Conservation (phyloP, 305 asterid genomes). For the Solanum hybrid region DNA sequence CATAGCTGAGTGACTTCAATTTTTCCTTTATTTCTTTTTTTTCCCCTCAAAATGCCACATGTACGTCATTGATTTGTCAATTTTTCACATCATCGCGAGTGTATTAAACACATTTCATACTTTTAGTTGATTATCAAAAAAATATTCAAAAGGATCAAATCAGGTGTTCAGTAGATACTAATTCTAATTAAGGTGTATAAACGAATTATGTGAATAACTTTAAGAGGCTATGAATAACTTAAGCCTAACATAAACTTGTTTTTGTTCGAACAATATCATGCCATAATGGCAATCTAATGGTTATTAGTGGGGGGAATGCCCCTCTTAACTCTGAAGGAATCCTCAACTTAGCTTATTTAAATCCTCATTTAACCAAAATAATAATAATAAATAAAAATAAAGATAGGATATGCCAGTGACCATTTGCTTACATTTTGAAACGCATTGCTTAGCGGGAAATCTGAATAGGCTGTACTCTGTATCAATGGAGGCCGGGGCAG, state of each 20-base stretch:
- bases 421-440: constrained; percentile 17
- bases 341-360: background rate
- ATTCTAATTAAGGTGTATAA: background rate
- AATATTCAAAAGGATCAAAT: background rate
- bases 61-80: background rate
- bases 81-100: background rate
- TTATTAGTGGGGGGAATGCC: background rate
- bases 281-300: background rate
- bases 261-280: background rate
- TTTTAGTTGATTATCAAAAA: background rate
- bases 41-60: background rate
- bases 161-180: too few species aligned
- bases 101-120: background rate
- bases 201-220: background rate
- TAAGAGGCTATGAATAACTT: background rate
- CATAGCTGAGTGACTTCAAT: background rate
- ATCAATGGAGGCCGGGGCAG: constrained; percentile 7
- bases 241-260: background rate
- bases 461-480: constrained; percentile 5
- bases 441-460: constrained; percentile 41
- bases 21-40: background rate
- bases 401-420: background rate
- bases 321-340: background rate
- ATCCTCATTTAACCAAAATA: background rate
- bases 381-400: background rate